Conservation (phyloP, 2,329 filamentous ascomycete species). For the Exutisphaerella laricina region DNA sequence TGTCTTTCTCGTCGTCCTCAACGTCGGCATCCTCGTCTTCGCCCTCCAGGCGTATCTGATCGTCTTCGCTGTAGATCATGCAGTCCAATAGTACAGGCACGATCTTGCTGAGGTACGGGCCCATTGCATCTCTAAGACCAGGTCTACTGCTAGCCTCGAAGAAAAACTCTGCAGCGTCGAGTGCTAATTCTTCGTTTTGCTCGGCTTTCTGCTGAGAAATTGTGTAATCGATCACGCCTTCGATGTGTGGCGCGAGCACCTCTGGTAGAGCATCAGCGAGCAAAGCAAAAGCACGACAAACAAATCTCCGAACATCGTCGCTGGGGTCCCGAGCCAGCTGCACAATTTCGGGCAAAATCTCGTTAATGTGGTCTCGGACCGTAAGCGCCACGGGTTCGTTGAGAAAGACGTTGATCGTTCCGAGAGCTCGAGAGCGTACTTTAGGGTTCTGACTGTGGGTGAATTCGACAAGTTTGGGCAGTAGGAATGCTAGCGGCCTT, state of each 20-base stretch:
- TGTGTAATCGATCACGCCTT: slow-evolving; percentile 87
- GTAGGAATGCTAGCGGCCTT: slow-evolving; percentile 77
- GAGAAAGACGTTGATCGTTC: slow-evolving; percentile 87
- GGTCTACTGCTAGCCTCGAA: slow-evolving; percentile 86
- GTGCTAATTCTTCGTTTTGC: slow-evolving; percentile 80
- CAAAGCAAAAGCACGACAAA: slow-evolving; percentile 88
- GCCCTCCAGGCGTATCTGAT: slow-evolving; percentile 76
- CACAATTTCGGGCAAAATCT: slow-evolving; percentile 77
- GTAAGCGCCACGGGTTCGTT: slow-evolving; percentile 66
- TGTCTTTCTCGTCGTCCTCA: slow-evolving; percentile 83
- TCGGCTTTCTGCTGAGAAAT: slow-evolving; percentile 75
- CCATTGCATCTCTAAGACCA: slow-evolving; percentile 67
- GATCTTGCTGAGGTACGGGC: slow-evolving; percentile 74
- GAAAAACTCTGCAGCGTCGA: slow-evolving; percentile 98
- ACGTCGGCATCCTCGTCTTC: slow-evolving; percentile 70
- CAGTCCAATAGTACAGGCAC: slow-evolving; percentile 86
- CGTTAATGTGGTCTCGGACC: slow-evolving; percentile 72
- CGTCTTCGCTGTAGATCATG: slow-evolving; percentile 95
- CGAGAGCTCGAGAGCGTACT: slow-evolving; percentile 73
- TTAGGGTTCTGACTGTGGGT: slow-evolving; percentile 70
- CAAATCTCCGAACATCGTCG: slow-evolving; percentile 80
- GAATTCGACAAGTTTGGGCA: slow-evolving; percentile 85
- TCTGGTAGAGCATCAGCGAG: slow-evolving; percentile 86
- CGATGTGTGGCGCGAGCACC: slow-evolving; percentile 82
- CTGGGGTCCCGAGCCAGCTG: slow-evolving; percentile 69